These are phyloP conservation scores for Vanderwaltozyma yarrowii DNA, from an alignment of 805 yeast genomes.

Conservation along the genomic window DNA sequence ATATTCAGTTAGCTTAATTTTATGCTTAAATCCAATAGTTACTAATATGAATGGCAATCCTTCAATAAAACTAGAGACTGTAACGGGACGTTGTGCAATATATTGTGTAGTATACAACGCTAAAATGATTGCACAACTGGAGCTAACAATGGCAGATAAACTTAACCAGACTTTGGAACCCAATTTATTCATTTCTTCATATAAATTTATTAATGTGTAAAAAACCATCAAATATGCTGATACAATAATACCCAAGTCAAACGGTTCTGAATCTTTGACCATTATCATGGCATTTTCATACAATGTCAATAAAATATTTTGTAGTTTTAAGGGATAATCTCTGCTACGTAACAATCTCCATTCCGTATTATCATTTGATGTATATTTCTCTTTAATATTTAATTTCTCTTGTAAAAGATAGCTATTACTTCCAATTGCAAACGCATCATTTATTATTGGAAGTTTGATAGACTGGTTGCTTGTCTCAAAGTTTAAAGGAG, in stretches of 20 bases:
- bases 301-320: conserved; percentile 38
- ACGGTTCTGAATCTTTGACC: conserved; percentile 66
- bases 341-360: conserved; percentile 52
- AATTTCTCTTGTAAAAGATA: conserved; percentile 18
- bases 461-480: conserved; percentile 1
- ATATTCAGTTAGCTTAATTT: conserved; percentile 57
- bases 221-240: conserved; percentile 83
- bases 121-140: conserved; percentile 72
- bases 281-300: conserved; percentile 34
- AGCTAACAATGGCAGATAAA: conserved; percentile 63
- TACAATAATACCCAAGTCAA: conserved; percentile 69
- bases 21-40: conserved; percentile 83
- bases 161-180: conserved; percentile 89
- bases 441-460: conserved; percentile 22
- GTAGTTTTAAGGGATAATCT: conserved; percentile 45
- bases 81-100: conserved; percentile 47
- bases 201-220: conserved; percentile 66
- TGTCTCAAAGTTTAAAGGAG: conserved; percentile 19
- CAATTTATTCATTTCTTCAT: conserved; percentile 58
- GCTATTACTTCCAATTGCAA: conserved; percentile 13
- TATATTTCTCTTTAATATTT: conserved; percentile 11
- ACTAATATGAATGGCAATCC: conserved; percentile 92
- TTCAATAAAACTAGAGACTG: conserved; percentile 68
- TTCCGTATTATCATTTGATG: conserved; percentile 34
- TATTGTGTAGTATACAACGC: conserved; percentile 59